Conservation (phyloP, 1,284 basidiomycete genomes). For the Tetrapyrgos nigripes region DNA sequence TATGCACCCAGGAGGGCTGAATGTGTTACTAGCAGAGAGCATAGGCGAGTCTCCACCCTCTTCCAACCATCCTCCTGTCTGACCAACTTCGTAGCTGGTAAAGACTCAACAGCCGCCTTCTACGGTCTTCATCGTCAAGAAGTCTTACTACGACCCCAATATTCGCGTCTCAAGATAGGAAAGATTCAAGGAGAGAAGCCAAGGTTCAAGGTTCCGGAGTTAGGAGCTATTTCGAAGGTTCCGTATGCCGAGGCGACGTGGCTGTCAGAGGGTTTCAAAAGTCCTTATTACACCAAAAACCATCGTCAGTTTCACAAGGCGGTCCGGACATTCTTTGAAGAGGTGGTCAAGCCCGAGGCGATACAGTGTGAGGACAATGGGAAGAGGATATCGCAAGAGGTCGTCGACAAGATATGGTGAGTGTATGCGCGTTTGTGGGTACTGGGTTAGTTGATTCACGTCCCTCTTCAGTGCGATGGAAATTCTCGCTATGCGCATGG, state of each 20-base stretch:
- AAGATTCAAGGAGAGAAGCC: conserved; percentile 63
- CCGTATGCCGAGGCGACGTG: conserved; percentile 84
- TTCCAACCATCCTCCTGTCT: too few species aligned
- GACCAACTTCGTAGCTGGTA: too few species aligned
- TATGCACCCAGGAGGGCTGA: conserved; percentile 84
- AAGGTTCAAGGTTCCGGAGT: conserved; percentile 53
- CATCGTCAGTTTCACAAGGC: conserved; percentile 49
- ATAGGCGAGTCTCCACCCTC: conserved; percentile 61
- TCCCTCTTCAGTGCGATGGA: conserved; percentile 51
- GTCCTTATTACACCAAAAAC: conserved; percentile 75
- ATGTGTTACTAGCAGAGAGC: conserved; percentile 76
- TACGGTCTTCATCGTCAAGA: conserved; percentile 81
- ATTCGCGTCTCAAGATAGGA: conserved; percentile 70
- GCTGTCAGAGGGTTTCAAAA: conserved; percentile 70
- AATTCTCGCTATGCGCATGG: conserved; percentile 84
- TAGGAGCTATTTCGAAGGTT: conserved; percentile 67
- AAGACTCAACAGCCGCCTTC: conserved; percentile 81
- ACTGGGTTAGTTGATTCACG: background rate
- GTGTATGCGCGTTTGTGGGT: conserved; percentile 16
- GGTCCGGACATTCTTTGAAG: conserved; percentile 60
- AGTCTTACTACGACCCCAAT: conserved; percentile 74
- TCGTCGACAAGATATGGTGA: conserved; percentile 62
- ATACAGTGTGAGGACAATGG: conserved; percentile 70
- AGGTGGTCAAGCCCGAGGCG: conserved; percentile 47
- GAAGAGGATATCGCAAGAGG: conserved; percentile 60